These are phyloP conservation scores for Eutrema japonicum DNA, from an alignment of 345 rosid genomes.

Conservation along the genomic window DNA sequence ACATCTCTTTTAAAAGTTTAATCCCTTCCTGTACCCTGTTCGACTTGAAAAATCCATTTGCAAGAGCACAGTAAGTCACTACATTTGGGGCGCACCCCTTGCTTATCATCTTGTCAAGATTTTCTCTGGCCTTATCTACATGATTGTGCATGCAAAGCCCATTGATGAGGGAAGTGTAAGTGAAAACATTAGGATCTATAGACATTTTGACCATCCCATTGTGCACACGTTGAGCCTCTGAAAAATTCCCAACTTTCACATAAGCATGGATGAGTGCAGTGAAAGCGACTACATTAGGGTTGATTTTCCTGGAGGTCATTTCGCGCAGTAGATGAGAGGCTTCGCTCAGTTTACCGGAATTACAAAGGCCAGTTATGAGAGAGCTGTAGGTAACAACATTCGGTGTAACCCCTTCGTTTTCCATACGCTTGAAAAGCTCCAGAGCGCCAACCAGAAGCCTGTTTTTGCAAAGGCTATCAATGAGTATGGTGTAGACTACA, in stretches of 20 bases:
- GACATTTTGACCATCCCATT: slow-evolving; percentile 35
- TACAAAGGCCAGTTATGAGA: slow-evolving; percentile 43
- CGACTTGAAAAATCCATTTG: slow-evolving; percentile 46
- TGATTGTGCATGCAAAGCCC: slow-evolving; percentile 22
- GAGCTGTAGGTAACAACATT: slow-evolving; percentile 41
- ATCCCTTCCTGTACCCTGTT: slow-evolving; percentile 40
- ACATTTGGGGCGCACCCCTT: slow-evolving; percentile 39
- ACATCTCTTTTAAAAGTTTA: slow-evolving; percentile 35
- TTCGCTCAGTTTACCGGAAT: slow-evolving; percentile 13
- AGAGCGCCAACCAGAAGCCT: background rate
- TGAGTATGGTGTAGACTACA: slow-evolving; percentile 23
- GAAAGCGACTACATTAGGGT: slow-evolving; percentile 38
- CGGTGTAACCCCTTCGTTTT: slow-evolving; percentile 9
- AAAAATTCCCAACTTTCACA: slow-evolving; percentile 4
- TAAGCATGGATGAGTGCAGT: slow-evolving; percentile 30
- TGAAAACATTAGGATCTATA: slow-evolving; percentile 35
- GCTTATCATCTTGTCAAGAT: slow-evolving; percentile 26
- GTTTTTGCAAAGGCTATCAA: slow-evolving; percentile 36
- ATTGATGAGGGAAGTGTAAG: slow-evolving; percentile 37
- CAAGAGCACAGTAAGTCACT: slow-evolving; percentile 46
- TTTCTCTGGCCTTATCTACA: slow-evolving; percentile 29
- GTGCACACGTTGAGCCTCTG: background rate
- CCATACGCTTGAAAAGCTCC: slow-evolving; percentile 10
- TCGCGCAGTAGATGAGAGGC: background rate
- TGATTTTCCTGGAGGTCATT: slow-evolving; percentile 24